Base-by-base conservation (phyloP, 257 asterid species). In the Rehmannia glutinosa region DNA sequence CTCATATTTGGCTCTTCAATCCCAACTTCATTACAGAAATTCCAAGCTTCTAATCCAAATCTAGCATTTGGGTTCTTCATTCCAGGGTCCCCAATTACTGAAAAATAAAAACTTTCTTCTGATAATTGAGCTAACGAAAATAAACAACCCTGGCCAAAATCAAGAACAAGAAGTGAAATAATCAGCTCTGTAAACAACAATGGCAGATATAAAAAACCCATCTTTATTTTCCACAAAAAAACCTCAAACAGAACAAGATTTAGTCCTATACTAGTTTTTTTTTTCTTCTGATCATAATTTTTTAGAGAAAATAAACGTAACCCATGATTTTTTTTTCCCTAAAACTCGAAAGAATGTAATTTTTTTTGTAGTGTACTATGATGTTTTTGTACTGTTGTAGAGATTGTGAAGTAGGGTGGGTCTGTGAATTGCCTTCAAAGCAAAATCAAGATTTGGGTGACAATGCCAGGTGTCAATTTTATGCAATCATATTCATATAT, bases 21-120 rank as follows among this genome's bases (percentile, higher is more conserved):
- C 11, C 97, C 97, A 54, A 90, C 97, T 79, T 90, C 97, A 68
- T 87, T 87, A 72, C 97, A 90, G 84, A 90, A 90, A 80, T 90
- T 87, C 96, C 97, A 90, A 66, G 92, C 96, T 82, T 90, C 97
- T 8, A 87, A 73, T 25, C 80, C 97, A 68, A 87, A 90, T 80
- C 97, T 84, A 9, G 95, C 53, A 86, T 82, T 78, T n/a, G 96
- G 95, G 86, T 62, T 82, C 72, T 76, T 86, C 96, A 90, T 87
- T 42, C 87, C 97, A 20, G 97, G 92, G 67, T 90, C 96, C 10
- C 97, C 97, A 50, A 86, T 66, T 43, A 73, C 94, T 19, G 96
- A 87, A 6, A 66, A 80, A 70, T 81, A 82, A 6, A 83, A 59
- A 11, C 63, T 62, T 38, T 64, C 77, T 5, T 45, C 43, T 25